phyloP scores from a whole-genome alignment of 768 basidiomycete genomes.

The Psilocybe cubensis region DNA sequence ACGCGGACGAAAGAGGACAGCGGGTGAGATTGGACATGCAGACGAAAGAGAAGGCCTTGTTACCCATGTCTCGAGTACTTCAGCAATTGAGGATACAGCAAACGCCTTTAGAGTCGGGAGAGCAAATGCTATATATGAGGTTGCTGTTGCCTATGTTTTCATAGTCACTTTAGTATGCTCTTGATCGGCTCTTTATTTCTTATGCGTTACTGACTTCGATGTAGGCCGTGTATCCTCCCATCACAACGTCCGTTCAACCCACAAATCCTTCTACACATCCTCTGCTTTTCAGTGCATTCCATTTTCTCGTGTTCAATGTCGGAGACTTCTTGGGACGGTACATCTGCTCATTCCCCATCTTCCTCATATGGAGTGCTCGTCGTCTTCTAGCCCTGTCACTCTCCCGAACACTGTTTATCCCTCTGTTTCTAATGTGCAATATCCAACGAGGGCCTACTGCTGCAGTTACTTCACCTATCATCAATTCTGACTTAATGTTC shows the following conservation, averaged over 20 bases:
- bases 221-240: conserved; percentile 86
- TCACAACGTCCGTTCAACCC: conserved; percentile 77
- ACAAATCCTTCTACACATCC: conserved; percentile 71
- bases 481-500: conserved; percentile 79
- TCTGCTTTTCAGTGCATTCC: conserved; percentile 78
- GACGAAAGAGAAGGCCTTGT: conserved; percentile 42
- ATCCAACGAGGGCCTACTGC: conserved; percentile 51
- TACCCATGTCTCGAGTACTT: conserved; percentile 27
- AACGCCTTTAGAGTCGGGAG: conserved; percentile 58
- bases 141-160: conserved; percentile 79
- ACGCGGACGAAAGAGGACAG: conserved; percentile 26
- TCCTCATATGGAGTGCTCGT: conserved; percentile 72
- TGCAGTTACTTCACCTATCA: conserved; percentile 45
- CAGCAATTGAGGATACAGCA: conserved; percentile 36
- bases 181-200: neutral
- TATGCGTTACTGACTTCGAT: conserved; percentile 3
- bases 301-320: conserved; percentile 76
- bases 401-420: conserved; percentile 80
- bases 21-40: conserved; percentile 21
- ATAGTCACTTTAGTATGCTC: conserved; percentile 74
- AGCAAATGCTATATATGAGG: conserved; percentile 68
- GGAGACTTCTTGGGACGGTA: conserved; percentile 77
- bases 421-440: conserved; percentile 89
- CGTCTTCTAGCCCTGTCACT: conserved; percentile 67
- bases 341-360: conserved; percentile 62